Percentiles rank a stretch among this genome's conserved stretches.
Conservation (phyloP, 192 early-diverging fungal genomes). For the Podochytrium sp. region DNA sequence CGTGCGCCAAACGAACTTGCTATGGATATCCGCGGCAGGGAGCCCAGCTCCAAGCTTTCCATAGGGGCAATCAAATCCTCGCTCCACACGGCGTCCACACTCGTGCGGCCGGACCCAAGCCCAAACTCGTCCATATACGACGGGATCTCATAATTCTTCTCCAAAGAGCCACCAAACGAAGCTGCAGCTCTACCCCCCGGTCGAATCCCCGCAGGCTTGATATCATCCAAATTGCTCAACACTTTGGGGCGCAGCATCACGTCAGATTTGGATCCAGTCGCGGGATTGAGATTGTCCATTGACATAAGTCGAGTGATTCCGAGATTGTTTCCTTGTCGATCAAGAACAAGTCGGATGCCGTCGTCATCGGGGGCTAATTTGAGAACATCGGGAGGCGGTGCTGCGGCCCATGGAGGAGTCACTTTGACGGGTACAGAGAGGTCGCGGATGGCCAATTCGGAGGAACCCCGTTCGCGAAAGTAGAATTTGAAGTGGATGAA, state of each 20-base stretch:
- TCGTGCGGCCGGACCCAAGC: not conserved
- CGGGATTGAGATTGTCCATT: not conserved
- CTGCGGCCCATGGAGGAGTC: not conserved
- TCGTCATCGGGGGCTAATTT: not conserved
- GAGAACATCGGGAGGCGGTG: not conserved
- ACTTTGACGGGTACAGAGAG: not conserved
- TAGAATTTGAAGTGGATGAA: not conserved
- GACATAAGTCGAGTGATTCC: not conserved
- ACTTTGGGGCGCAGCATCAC: slow-evolving; percentile 2
- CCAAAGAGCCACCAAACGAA: not conserved
- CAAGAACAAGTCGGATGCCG: not conserved
- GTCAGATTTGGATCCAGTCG: not conserved
- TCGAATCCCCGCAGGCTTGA: not conserved
- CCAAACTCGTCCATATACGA: not conserved
- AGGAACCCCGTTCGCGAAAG: too few species aligned
- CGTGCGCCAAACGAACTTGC: too few species aligned
- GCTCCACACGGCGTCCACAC: not conserved
- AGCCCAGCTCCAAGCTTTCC: not conserved
- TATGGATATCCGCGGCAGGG: too few species aligned
- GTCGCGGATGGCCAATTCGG: not conserved
- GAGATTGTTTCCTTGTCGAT: not conserved
- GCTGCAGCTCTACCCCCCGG: not conserved
- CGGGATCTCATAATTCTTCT: not conserved
- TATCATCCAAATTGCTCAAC: not conserved
- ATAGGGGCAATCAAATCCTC: not conserved